These are phyloP conservation scores for Populus alba DNA, from an alignment of 345 rosid genomes.

Conservation along the genomic window DNA sequence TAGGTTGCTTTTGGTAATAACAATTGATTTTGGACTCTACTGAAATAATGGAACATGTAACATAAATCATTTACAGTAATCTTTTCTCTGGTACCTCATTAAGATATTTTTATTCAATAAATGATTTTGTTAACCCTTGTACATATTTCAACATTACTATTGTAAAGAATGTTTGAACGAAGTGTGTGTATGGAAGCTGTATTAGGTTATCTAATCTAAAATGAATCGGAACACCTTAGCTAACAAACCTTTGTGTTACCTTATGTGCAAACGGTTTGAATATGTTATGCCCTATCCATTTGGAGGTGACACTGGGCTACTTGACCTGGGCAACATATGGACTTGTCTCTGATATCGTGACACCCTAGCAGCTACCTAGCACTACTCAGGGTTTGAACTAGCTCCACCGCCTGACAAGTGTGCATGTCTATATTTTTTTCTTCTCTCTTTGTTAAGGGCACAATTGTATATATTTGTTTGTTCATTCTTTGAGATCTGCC, in stretches of 20 bases:
- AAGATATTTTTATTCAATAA: too few relatives aligned
- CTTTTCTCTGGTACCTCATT: neutral
- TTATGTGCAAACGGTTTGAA: neutral
- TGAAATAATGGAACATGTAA: neutral
- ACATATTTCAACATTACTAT: neutral
- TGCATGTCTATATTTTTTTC: neutral
- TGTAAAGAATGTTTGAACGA: neutral
- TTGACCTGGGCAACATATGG: neutral
- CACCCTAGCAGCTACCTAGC: neutral
- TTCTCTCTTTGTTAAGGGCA: neutral
- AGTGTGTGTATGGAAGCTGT: neutral
- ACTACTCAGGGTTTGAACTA: neutral
- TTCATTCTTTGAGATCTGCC: too few relatives aligned
- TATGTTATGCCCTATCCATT: neutral
- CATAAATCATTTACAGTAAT: neutral
- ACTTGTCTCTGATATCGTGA: neutral
- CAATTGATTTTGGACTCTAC: neutral
- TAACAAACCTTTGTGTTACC: neutral
- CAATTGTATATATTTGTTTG: neutral
- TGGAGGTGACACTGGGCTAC: neutral
- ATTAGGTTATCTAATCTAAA: neutral
- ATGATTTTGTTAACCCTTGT: neutral
- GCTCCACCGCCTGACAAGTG: neutral
- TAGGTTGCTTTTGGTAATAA: neutral
- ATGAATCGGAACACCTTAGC: neutral